These are phyloP conservation scores for Kurtzmaniella fragi DNA, from an alignment of 805 yeast species.

Conservation along the genomic window DNA sequence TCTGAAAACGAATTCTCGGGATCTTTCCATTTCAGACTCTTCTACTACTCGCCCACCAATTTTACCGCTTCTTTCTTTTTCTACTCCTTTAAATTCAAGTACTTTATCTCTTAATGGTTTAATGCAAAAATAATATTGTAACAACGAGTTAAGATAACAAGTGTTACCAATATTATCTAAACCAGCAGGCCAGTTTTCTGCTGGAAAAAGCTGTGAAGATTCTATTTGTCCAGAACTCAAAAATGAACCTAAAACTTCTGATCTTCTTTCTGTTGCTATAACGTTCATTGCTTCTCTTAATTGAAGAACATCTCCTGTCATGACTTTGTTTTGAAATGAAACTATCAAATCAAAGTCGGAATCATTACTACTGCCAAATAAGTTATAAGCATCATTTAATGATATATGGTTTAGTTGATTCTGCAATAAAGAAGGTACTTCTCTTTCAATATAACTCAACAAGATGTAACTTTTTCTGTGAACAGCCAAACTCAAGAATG, in stretches of 20 bases:
- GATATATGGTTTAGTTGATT: slow-evolving; percentile 6
- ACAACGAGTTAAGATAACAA: slow-evolving; percentile 84
- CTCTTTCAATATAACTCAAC: slow-evolving; percentile 47
- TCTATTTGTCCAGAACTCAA: slow-evolving; percentile 61
- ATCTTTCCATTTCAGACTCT: slow-evolving; percentile 71
- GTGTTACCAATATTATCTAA: slow-evolving; percentile 94
- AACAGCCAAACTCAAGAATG: slow-evolving; percentile 59
- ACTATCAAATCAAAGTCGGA: slow-evolving; percentile 54
- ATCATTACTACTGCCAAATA: slow-evolving; percentile 49
- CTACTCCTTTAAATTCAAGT: slow-evolving; percentile 44
- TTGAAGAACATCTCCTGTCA: slow-evolving; percentile 38
- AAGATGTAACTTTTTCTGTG: slow-evolving; percentile 53
- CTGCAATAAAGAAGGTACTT: slow-evolving; percentile 26
- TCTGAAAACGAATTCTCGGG: slow-evolving; percentile 75
- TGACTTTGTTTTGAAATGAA: slow-evolving; percentile 40
- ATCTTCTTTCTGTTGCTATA: slow-evolving; percentile 50
- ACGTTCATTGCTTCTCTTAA: slow-evolving; percentile 54
- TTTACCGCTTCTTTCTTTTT: slow-evolving; percentile 36
- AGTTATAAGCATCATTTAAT: slow-evolving; percentile 35
- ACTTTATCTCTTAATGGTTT: slow-evolving; percentile 72
- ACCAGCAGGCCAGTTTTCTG: slow-evolving; percentile 82
- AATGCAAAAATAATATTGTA: slow-evolving; percentile 86
- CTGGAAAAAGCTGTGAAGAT: slow-evolving; percentile 49
- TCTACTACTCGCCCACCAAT: slow-evolving; percentile 86
- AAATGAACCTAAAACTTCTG: slow-evolving; percentile 52